Evolutionary conservation across 1,284 basidiomycete species (phyloP).

Genomic region (Ceratobasidium sp.): DNA sequence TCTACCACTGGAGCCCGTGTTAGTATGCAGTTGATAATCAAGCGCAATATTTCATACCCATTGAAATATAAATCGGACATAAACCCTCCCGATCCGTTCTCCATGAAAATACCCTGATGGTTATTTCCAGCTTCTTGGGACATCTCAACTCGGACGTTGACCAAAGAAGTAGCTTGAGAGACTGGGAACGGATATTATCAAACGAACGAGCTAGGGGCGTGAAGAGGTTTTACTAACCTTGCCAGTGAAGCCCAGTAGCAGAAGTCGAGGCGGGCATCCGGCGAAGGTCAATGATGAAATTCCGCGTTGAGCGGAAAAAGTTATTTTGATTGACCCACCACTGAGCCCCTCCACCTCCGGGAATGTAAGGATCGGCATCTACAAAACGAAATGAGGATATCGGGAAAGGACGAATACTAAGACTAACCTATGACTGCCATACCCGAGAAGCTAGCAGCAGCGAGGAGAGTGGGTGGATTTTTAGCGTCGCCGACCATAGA

Average conservation of each 20-base stretch:
- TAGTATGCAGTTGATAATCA: neutral
- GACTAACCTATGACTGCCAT: slow-evolving; percentile 54
- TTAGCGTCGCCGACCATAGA: slow-evolving; percentile 53
- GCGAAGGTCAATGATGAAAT: slow-evolving; percentile 52
- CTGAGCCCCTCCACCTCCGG: slow-evolving; percentile 47
- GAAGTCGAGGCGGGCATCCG: slow-evolving; percentile 64
- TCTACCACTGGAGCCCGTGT: slow-evolving; percentile 54
- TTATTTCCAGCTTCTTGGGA: slow-evolving; percentile 67
- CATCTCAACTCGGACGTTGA: slow-evolving; percentile 72
- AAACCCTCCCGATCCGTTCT: slow-evolving; percentile 77
- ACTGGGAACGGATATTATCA: slow-evolving; percentile 76
- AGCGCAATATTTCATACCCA: slow-evolving; percentile 58
- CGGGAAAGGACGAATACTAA: neutral
- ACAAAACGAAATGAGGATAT: neutral
- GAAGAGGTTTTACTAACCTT: slow-evolving; percentile 3
- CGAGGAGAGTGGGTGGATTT: slow-evolving; percentile 52
- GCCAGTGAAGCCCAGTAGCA: slow-evolving; percentile 69
- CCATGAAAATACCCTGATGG: slow-evolving; percentile 68
- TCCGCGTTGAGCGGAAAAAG: slow-evolving; percentile 50
- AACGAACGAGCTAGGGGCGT: neutral
- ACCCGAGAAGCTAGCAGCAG: slow-evolving; percentile 53
- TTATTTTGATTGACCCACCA: slow-evolving; percentile 46
- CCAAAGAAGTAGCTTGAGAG: slow-evolving; percentile 80
- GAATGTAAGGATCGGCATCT: slow-evolving; percentile 55
- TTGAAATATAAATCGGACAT: slow-evolving; percentile 78